These are phyloP conservation scores for Thalassiosira exigua DNA, from an alignment of 352 stramenopile genomes.

Conservation along the genomic window DNA sequence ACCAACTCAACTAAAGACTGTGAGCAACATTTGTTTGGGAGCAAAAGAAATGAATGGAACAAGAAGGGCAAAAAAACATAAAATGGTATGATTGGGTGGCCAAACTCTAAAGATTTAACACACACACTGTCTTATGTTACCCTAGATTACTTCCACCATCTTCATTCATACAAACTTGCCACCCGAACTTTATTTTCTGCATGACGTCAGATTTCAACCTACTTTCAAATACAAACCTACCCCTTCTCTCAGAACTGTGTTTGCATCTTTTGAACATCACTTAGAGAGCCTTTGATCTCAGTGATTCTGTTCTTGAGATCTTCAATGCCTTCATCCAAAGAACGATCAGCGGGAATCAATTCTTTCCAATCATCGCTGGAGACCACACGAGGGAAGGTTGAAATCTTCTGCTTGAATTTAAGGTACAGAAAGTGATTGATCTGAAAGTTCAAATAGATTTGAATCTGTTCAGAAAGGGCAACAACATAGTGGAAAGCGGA, in stretches of 20 bases:
- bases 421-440: constrained; percentile 73
- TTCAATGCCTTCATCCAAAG: constrained; percentile 51
- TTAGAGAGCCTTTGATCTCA: constrained; percentile 55
- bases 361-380: constrained; percentile 59
- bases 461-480: constrained; percentile 65
- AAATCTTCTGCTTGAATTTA: constrained; percentile 62
- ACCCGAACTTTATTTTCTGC: too few relatives aligned
- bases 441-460: constrained; percentile 67
- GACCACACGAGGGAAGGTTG: constrained; percentile 47
- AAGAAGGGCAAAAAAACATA: too few relatives aligned
- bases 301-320: constrained; percentile 53
- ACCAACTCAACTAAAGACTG: too few relatives aligned
- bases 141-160: too few relatives aligned
- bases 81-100: too few relatives aligned
- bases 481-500: constrained; percentile 72
- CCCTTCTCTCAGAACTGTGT: constrained; percentile 30
- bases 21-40: too few relatives aligned
- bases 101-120: too few relatives aligned
- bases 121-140: too few relatives aligned
- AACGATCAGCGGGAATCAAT: constrained; percentile 50
- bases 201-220: too few relatives aligned
- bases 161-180: too few relatives aligned
- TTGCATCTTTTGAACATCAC: constrained; percentile 66
- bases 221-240: too few relatives aligned
- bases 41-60: too few relatives aligned